Evolutionary conservation across 2,329 filamentous ascomycete genomes (phyloP), one percentile per base, ranked within the genome.

Genomic region (Phialemoniopsis sp.): DNA sequence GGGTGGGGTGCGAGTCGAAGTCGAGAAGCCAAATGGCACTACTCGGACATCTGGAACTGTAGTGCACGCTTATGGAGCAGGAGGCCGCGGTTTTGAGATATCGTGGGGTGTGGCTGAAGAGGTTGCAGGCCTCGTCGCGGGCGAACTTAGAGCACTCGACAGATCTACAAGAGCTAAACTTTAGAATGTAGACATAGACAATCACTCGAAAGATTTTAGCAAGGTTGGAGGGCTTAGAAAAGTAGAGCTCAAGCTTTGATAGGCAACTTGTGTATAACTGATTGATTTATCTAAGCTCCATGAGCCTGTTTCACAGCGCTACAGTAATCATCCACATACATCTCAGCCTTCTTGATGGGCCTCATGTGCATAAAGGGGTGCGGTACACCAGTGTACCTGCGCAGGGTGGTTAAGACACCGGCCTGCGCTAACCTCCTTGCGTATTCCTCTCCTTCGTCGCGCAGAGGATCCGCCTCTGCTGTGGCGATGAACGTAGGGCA

Each of bases 61-160:
- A 21, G 61, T 80, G 4, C 76, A 80, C 55, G 76, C 73, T 0
- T 82, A 82, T 51, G 78, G 78, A 1, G 67, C 76, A 15, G 78
- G 76, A 4, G 78, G 78, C 4, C 64, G 78, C n/a, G 78, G 78
- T 0, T 81, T 70, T 47, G 78, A 82, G 56, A 46, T 81, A 8
- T 79, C 76, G 13, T 78, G 76, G 73, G 78, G 78, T 0, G 66
- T 81, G 6, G 78, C 76, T 0, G 65, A 66, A 34, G 70, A 70
- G 37, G 72, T 77, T 9, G 55, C 59, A 3, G 50, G 52, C 15
- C 49, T 76, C 46, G 60, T 73, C 13, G 42, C 10, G 6, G 10
- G 21, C 21, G n/a, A n/a, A n/a, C n/a, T n/a, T n/a, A n/a, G n/a
- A n/a, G n/a, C n/a, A n/a, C n/a, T n/a, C n/a, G n/a, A n/a, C n/a